Percentiles rank a stretch among this genome's conserved stretches.
phyloP scores from a whole-genome alignment of 164 flowering plant genomes.

The Macadamia tetraphylla region DNA sequence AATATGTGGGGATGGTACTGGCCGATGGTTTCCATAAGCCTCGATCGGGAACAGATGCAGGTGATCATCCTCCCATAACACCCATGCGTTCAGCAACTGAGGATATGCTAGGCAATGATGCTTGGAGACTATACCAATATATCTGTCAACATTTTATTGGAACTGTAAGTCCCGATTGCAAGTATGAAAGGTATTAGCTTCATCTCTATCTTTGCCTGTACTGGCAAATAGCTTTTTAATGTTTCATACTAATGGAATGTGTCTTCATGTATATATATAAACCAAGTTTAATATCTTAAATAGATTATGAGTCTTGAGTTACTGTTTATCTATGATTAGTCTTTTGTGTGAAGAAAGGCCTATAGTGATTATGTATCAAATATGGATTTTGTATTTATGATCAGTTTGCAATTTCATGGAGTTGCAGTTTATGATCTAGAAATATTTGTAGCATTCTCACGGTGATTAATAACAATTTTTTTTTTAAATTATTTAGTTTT shows the following conservation, averaged over 20 bases:
- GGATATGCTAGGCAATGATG: constrained; percentile 72
- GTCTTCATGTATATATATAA: not conserved
- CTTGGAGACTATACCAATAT: constrained; percentile 87
- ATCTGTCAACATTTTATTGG: constrained; percentile 90
- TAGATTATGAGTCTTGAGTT: no score
- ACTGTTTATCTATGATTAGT: no score
- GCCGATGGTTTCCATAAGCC: constrained; percentile 66
- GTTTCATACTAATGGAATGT: not conserved
- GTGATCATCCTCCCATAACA: constrained; percentile 97
- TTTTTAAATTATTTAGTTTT: no score
- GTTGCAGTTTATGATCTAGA: no score
- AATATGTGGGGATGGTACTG: constrained; percentile 48
- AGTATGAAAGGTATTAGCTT: constrained; percentile 52
- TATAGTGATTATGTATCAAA: not conserved
- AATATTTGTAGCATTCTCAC: no score
- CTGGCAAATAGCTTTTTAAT: not conserved
- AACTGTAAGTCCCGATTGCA: constrained; percentile 81
- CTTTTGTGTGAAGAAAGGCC: no score
- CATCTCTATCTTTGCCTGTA: not conserved
- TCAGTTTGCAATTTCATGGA: not conserved
- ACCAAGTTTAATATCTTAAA: no score
- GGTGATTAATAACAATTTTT: no score
- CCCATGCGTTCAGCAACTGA: constrained; percentile 84
- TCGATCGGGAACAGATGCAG: constrained; percentile 73
- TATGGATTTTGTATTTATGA: not conserved